These are phyloP conservation scores for Berkeleyomyces basicola DNA, from an alignment of 2,329 filamentous ascomycete genomes.

Conservation along the genomic window DNA sequence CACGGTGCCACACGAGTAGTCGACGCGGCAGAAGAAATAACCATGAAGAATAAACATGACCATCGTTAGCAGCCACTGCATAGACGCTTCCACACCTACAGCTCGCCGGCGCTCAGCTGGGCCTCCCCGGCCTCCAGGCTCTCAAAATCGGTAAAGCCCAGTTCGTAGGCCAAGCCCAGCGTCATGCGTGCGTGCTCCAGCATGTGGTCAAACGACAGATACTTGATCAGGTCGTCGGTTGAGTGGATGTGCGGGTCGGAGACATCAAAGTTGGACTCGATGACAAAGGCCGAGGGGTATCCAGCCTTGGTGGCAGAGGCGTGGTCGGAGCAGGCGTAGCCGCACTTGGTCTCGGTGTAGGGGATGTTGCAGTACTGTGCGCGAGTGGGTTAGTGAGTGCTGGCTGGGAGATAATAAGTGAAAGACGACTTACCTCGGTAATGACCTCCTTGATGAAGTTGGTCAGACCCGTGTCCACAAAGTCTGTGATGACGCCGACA, in stretches of 20 bases:
- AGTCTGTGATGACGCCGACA: constrained; percentile 87
- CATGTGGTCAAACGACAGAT: constrained; percentile 50
- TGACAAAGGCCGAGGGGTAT: constrained; percentile 48
- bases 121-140: constrained; percentile 17
- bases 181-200: constrained; percentile 42
- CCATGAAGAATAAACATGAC: background rate
- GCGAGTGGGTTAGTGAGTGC: background rate
- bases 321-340: constrained; percentile 69
- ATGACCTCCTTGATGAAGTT: constrained; percentile 83
- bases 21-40: too few species aligned
- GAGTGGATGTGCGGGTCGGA: constrained; percentile 58
- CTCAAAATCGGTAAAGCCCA: constrained; percentile 50
- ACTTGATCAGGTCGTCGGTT: constrained; percentile 53
- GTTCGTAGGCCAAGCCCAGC: constrained; percentile 31
- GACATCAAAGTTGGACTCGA: constrained; percentile 42
- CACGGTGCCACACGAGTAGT: too few species aligned
- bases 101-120: constrained; percentile 17
- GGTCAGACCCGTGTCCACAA: constrained; percentile 66
- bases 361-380: constrained; percentile 66
- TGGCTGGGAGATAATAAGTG: background rate
- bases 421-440: constrained; percentile 33
- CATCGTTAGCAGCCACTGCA: background rate
- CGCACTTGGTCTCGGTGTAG: constrained; percentile 74
- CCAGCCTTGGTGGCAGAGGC: constrained; percentile 49
- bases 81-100: constrained; percentile 16